Evolutionary conservation across 2,329 filamentous ascomycete genomes (phyloP), one percentile per base, ranked within the genome.

Genomic region (Pezizomycotina sp.): DNA sequence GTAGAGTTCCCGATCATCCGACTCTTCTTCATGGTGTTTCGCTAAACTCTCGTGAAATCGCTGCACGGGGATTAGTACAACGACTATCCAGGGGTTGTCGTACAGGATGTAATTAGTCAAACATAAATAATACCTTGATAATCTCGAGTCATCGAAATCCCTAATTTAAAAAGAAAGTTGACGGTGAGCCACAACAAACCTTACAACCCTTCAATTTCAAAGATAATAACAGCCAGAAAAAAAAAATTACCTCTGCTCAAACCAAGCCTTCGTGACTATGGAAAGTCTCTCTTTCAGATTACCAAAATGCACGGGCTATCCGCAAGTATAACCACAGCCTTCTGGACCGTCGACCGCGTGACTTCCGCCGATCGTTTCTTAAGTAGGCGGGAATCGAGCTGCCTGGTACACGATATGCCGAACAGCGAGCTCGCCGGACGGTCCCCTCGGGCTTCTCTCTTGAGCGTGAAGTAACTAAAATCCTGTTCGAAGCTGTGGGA

Each of bases 301-400:
- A 37, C 83, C 84, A 57, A 98, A 92, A 34, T 50, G 50, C 52
- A 74, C 74, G 89, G 89, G 46, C 73, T 82, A 58, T 93, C 81
- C 36, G 81, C 83, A 49, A 98, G 82, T 36, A 92, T 83, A 28
- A 98, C 86, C 3, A 98, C 83, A 9, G 86, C 89, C 62, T 98
- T 98, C 57, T 98, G 89, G 26, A 98, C 89, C 1, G 89, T 93
- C 42, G 82, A 92, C 44, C 89, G 70, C n/a, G 89, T 98, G 33
- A 98, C 89, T 39, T 95, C 86, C 32, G 77, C 64, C 0, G 83
- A 78, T 18, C 81, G 71, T 53, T 80, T 73, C 48, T 82, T 68
- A 45, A 98, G 65, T 50, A 74, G 65, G 9, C 72, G 71, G 10
- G 83, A 69, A 53, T 92, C 80, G 52, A 98, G 69, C 60, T 95